Conservation (phyloP, 2,329 filamentous ascomycete species). For the Tolypocladium nubicola region DNA sequence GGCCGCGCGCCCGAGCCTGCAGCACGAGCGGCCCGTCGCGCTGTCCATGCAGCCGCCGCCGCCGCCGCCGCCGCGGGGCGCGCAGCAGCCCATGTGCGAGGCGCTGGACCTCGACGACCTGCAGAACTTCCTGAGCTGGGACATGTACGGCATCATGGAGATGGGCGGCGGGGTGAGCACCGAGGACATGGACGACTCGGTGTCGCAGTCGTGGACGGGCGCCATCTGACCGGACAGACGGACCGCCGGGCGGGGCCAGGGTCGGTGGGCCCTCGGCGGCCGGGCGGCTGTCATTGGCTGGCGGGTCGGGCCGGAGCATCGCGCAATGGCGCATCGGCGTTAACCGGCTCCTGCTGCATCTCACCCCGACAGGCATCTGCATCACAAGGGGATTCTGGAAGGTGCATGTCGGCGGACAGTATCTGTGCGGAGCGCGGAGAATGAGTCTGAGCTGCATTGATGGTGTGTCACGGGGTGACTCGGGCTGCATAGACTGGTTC, state of each 20-base stretch:
- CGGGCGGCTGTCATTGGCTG: neutral
- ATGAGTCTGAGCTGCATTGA: too few relatives aligned
- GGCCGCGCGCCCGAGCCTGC: slow-evolving; percentile 18
- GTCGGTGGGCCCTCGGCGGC: slow-evolving; percentile 1
- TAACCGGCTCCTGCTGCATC: neutral
- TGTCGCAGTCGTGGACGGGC: slow-evolving; percentile 18
- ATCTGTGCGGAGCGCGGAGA: too few relatives aligned
- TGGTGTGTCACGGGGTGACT: too few relatives aligned
- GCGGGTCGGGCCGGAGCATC: slow-evolving; percentile 4
- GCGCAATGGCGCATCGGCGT: neutral
- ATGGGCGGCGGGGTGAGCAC: slow-evolving; percentile 25
- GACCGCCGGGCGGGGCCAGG: neutral
- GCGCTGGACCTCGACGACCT: slow-evolving; percentile 26
- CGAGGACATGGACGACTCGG: slow-evolving; percentile 22
- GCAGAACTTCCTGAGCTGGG: slow-evolving; percentile 28
- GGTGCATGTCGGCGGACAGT: slow-evolving; percentile 29
- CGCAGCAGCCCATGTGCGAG: slow-evolving; percentile 19
- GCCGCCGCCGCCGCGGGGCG: slow-evolving; percentile 4
- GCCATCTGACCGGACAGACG: slow-evolving; percentile 3
- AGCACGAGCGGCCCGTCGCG: slow-evolving; percentile 25
- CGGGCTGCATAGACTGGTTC: too few relatives aligned
- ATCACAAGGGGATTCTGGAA: slow-evolving; percentile 30
- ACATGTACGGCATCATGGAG: slow-evolving; percentile 30
- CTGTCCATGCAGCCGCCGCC: slow-evolving; percentile 7
- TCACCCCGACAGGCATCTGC: too few relatives aligned